These are phyloP conservation scores for Hymenoscyphus infarciens DNA, from an alignment of 2,329 filamentous ascomycete genomes.

Conservation along the genomic window DNA sequence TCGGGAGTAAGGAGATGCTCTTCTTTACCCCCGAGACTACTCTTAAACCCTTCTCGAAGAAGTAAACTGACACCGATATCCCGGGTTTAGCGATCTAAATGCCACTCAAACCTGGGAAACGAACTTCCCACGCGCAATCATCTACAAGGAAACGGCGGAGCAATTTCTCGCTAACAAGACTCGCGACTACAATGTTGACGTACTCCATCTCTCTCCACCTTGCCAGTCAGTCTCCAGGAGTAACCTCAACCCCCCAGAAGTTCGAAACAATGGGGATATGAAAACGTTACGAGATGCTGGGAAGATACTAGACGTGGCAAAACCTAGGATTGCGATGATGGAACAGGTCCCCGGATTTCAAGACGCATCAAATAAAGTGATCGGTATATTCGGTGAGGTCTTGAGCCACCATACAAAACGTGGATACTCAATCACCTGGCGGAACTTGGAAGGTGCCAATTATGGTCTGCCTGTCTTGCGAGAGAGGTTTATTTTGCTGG, in stretches of 20 bases:
- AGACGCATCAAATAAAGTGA: neutral
- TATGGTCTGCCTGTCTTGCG: neutral
- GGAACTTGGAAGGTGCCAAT: neutral
- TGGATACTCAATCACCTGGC: neutral
- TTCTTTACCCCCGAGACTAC: too few relatives aligned
- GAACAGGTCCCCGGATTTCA: neutral
- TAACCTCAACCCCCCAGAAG: neutral
- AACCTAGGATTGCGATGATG: neutral
- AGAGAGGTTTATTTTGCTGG: neutral
- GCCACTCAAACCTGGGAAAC: neutral
- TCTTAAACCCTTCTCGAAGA: too few relatives aligned
- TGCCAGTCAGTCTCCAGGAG: neutral
- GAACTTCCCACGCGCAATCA: neutral
- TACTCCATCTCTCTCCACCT: neutral
- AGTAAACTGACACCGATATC: too few relatives aligned
- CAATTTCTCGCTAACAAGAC: neutral
- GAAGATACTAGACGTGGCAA: neutral
- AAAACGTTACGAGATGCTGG: neutral
- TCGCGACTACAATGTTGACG: neutral
- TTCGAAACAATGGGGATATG: neutral
- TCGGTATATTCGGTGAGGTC: neutral
- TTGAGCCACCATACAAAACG: neutral
- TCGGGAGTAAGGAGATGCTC: too few relatives aligned
- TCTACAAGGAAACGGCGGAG: neutral
- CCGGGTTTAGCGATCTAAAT: neutral